These are phyloP conservation scores for Starmerella stigmatis DNA, from an alignment of 805 yeast species.

Conservation along the genomic window DNA sequence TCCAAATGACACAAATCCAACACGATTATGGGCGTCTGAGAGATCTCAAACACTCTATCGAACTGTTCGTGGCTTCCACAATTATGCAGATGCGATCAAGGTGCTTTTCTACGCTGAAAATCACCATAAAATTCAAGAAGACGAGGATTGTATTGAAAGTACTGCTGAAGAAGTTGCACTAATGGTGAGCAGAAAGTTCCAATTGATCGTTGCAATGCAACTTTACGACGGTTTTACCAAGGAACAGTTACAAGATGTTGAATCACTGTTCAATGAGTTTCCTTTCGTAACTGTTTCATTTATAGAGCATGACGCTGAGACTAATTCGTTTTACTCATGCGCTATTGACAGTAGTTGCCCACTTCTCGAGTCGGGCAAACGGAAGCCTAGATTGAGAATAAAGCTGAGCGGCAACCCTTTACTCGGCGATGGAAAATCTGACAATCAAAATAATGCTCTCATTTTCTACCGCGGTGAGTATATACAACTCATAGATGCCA, in stretches of 20 bases:
- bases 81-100: conserved; percentile 63
- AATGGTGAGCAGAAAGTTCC: conserved; percentile 76
- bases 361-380: conserved; percentile 45
- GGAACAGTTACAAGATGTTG: conserved; percentile 63
- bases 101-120: conserved; percentile 59
- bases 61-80: conserved; percentile 75
- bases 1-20: conserved; percentile 38
- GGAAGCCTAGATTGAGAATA: conserved; percentile 53
- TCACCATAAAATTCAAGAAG: conserved; percentile 28
- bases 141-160: conserved; percentile 28
- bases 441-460: conserved; percentile 68
- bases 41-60: conserved; percentile 76
- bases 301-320: conserved; percentile 26
- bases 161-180: conserved; percentile 45
- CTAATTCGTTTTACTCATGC: conserved; percentile 45
- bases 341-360: conserved; percentile 64
- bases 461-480: conserved; percentile 73
- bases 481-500: conserved; percentile 70
- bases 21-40: conserved; percentile 79
- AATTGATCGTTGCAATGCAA: conserved; percentile 78
- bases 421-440: conserved; percentile 76
- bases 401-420: conserved; percentile 70
- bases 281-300: conserved; percentile 53
- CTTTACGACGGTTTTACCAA: conserved; percentile 59
- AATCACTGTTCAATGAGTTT: conserved; percentile 68